Percentiles rank a stretch among this genome's conserved stretches.
Conservation (phyloP, 352 stramenopile genomes). For the Phytophthora pisi region DNA sequence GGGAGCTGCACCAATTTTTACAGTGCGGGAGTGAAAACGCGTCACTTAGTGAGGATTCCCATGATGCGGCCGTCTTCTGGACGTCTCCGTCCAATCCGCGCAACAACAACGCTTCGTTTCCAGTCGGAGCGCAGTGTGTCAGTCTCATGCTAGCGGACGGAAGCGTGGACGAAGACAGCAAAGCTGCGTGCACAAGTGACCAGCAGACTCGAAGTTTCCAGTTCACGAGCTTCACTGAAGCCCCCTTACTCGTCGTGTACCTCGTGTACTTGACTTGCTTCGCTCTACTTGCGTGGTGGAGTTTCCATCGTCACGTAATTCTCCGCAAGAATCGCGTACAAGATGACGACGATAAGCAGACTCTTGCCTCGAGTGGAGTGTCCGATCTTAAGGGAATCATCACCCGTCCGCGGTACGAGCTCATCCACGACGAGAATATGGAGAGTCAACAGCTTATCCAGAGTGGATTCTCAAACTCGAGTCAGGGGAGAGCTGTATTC, state of each 20-base stretch:
- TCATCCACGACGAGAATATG: constrained; percentile 11
- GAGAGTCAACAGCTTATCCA: constrained; percentile 16
- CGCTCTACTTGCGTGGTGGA: constrained; percentile 20
- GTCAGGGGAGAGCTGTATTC: constrained; percentile 24
- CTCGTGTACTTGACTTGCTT: constrained; percentile 33
- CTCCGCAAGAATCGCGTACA: constrained; percentile 29
- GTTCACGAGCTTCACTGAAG: constrained; percentile 36
- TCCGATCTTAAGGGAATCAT: constrained; percentile 21
- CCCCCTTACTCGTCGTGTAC: constrained; percentile 22
- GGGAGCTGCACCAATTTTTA: constrained; percentile 28
- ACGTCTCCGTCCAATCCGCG: constrained; percentile 44
- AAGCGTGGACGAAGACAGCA: constrained; percentile 21
- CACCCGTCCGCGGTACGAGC: constrained; percentile 14
- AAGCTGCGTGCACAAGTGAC: constrained; percentile 18
- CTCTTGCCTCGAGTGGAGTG: neutral
- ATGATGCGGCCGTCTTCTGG: constrained; percentile 45
- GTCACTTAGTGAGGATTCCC: constrained; percentile 35
- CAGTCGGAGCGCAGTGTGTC: constrained; percentile 40
- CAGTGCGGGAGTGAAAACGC: constrained; percentile 41
- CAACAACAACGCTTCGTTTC: constrained; percentile 63
- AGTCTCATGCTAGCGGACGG: constrained; percentile 36
- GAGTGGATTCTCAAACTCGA: constrained; percentile 32
- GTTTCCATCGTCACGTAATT: constrained; percentile 12
- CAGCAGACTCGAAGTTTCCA: constrained; percentile 8
- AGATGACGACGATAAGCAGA: constrained; percentile 7